Evolutionary conservation across 73 alveolate species (phyloP).

Genomic region (Diophrys appendiculata): DNA sequence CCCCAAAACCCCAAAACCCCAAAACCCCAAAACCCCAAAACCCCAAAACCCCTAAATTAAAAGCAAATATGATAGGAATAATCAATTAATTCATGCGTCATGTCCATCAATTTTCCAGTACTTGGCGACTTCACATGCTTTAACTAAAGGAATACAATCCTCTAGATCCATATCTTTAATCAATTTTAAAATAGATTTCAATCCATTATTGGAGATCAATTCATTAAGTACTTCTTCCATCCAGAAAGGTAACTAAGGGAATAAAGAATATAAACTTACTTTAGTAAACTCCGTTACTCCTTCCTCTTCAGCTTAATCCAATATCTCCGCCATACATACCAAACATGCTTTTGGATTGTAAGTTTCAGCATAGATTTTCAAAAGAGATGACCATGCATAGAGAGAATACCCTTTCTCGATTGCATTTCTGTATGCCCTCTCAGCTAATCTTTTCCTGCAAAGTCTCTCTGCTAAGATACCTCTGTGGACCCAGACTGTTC

Average conservation of each 20-base stretch:
- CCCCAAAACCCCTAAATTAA: too few species aligned
- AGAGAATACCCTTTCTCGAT: slow-evolving; percentile 67
- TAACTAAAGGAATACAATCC: slow-evolving; percentile 47
- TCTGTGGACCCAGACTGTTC: slow-evolving; percentile 62
- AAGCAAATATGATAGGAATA: too few species aligned
- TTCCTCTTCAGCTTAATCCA: slow-evolving; percentile 69
- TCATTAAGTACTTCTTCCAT: slow-evolving; percentile 42
- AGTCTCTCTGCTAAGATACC: slow-evolving; percentile 67
- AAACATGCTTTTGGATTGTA: slow-evolving; percentile 69
- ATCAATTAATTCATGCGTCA: too few species aligned
- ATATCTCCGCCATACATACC: slow-evolving; percentile 66
- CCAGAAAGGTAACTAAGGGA: slow-evolving; percentile 55
- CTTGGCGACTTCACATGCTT: slow-evolving; percentile 45
- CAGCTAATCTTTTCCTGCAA: slow-evolving; percentile 55
- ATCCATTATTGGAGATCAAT: slow-evolving; percentile 57
- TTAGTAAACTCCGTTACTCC: slow-evolving; percentile 33
- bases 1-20: too few species aligned
- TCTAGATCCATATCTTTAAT: slow-evolving; percentile 56
- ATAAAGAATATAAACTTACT: neutral
- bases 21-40: too few species aligned
- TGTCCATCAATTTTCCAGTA: slow-evolving; percentile 49
- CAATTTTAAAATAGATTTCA: slow-evolving; percentile 46
- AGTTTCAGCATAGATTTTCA: slow-evolving; percentile 54
- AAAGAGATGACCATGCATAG: slow-evolving; percentile 61
- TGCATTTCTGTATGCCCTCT: slow-evolving; percentile 61